A percentile compares a stretch with the other conserved stretches of the same genome.
phyloP scores from a whole-genome alignment of 257 asterid genomes.

The Scutellaria baicalensis region DNA sequence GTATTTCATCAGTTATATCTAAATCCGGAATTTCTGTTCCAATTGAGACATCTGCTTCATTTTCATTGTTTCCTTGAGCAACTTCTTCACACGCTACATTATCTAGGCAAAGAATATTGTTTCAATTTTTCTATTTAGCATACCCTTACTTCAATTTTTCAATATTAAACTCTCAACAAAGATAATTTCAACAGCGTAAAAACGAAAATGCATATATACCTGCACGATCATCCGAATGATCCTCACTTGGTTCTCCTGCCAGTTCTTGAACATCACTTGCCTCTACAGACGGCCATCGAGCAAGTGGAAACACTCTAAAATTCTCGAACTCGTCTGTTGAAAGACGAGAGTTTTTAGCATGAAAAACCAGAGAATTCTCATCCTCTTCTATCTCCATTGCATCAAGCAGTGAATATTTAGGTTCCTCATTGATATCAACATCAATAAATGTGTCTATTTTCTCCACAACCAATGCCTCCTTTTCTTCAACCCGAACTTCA shows the following conservation, averaged over 20 bases:
- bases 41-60: slow-evolving; percentile 85
- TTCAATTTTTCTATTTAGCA: neutral
- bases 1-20: slow-evolving; percentile 57
- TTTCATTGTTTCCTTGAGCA: slow-evolving; percentile 45
- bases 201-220: slow-evolving; percentile 29
- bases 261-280: slow-evolving; percentile 20
- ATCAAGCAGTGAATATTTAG: slow-evolving; percentile 38
- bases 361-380: slow-evolving; percentile 47
- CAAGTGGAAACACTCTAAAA: slow-evolving; percentile 10
- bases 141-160: neutral
- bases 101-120: slow-evolving; percentile 18
- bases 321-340: slow-evolving; percentile 23
- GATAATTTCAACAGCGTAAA: neutral
- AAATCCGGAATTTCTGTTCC: slow-evolving; percentile 96
- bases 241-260: slow-evolving; percentile 21
- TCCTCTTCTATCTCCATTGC: slow-evolving; percentile 64
- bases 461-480: slow-evolving; percentile 15
- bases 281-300: slow-evolving; percentile 17
- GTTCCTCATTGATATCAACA: slow-evolving; percentile 35
- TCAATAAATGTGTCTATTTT: slow-evolving; percentile 24
- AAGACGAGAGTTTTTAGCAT: slow-evolving; percentile 33
- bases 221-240: slow-evolving; percentile 22
- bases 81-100: slow-evolving; percentile 52
- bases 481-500: slow-evolving; percentile 16
- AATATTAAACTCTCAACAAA: neutral